Evolutionary conservation across 306 rosid genomes (phyloP).

Genomic region (Lotus japonicus): DNA sequence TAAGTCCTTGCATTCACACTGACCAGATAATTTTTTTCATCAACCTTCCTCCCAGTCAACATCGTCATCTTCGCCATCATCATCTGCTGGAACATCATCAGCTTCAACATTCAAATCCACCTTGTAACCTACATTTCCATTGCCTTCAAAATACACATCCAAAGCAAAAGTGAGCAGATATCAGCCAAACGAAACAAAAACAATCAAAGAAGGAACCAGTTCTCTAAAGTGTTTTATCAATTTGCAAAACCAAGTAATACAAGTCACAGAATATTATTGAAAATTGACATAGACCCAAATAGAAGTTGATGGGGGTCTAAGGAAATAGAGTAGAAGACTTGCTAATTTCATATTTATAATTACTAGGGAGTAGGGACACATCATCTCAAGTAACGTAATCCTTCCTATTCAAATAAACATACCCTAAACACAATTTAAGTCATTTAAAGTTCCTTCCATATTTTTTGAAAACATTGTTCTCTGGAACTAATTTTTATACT

Average conservation of each 20-base stretch:
- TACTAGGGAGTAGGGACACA: background rate
- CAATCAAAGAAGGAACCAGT: background rate
- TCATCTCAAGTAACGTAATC: background rate
- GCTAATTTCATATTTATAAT: background rate
- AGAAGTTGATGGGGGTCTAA: background rate
- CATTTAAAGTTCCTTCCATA: background rate
- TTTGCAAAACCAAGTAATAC: background rate
- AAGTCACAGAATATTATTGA: background rate
- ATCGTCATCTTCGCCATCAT: conserved; percentile 54
- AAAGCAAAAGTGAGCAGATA: background rate
- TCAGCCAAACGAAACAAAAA: background rate
- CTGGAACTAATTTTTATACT: no score
- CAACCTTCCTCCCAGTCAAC: conserved; percentile 95
- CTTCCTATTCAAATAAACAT: background rate
- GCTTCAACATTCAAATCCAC: conserved; percentile 86
- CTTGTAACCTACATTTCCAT: conserved; percentile 52
- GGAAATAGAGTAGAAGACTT: background rate
- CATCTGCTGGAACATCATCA: conserved; percentile 53
- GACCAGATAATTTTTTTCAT: background rate
- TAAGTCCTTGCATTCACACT: background rate
- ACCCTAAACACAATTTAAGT: background rate
- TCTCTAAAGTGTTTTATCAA: background rate
- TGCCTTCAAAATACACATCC: conserved; percentile 35
- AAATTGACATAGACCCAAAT: background rate
- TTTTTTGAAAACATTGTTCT: background rate